Evolutionary conservation across 164 flowering plant genomes (phyloP).

Genomic region (Tetracentron sinense): DNA sequence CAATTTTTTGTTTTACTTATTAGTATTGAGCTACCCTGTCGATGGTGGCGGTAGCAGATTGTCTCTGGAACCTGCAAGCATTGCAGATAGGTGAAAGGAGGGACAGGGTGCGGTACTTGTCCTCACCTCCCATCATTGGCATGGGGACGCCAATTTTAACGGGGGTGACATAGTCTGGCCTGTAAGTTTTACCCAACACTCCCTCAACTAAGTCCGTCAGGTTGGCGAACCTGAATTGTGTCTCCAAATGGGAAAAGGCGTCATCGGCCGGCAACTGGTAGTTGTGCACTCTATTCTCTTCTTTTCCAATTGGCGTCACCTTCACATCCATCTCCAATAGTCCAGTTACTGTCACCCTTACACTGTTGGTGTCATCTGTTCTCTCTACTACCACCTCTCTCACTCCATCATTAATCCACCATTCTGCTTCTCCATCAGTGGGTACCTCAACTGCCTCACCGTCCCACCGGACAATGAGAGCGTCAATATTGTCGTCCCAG

Average conservation of each 20-base stretch:
- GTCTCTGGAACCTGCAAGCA: conserved; percentile 43
- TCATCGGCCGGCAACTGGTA: conserved; percentile 52
- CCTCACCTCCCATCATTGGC: conserved; percentile 86
- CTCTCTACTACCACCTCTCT: conserved; percentile 50
- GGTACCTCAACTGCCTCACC: conserved; percentile 36
- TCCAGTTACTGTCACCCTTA: conserved; percentile 41
- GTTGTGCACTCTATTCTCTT: conserved; percentile 58
- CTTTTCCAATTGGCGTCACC: conserved; percentile 48
- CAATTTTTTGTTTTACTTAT: neutral
- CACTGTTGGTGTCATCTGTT: conserved; percentile 51
- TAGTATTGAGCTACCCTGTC: conserved; percentile 22
- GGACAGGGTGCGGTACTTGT: conserved; percentile 50
- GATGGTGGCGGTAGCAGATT: conserved; percentile 8
- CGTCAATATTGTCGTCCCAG: conserved; percentile 59
- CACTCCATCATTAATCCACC: conserved; percentile 28
- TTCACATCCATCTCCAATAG: conserved; percentile 43
- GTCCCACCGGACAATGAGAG: conserved; percentile 46
- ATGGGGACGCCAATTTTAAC: conserved; percentile 61
- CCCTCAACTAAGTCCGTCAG: conserved; percentile 57
- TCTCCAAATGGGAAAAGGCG: conserved; percentile 48
- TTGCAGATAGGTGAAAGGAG: conserved; percentile 47
- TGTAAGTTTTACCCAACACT: conserved; percentile 61
- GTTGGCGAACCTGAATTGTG: conserved; percentile 32
- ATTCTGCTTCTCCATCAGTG: conserved; percentile 53
- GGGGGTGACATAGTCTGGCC: conserved; percentile 53